Conservation (phyloP, 2,329 filamentous ascomycete species). For the Colletotrichum tofieldiae region DNA sequence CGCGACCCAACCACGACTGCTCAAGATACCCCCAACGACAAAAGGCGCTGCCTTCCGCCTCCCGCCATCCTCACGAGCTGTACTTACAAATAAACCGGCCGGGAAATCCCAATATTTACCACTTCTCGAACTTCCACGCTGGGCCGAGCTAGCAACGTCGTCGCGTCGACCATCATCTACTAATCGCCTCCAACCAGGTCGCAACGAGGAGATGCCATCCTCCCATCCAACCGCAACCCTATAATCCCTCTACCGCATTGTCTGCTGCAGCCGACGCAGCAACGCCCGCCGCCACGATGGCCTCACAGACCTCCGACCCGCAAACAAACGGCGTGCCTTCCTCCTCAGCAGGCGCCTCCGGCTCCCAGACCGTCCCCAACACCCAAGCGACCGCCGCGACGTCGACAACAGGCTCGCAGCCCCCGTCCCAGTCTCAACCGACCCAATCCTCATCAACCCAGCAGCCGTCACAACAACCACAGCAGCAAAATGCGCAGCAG, state of each 20-base stretch:
- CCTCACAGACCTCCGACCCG: conserved; percentile 55
- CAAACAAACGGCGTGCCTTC: conserved; percentile 69
- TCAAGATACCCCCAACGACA: conserved; percentile 21
- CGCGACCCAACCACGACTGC: conserved; percentile 15
- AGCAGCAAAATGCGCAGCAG: conserved; percentile 43
- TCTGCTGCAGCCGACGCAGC: background rate
- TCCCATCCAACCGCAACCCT: background rate
- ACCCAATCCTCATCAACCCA: conserved; percentile 39
- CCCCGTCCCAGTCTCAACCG: conserved; percentile 38
- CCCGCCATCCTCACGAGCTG: background rate
- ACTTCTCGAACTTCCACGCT: background rate
- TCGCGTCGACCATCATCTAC: conserved; percentile 8
- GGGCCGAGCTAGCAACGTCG: background rate
- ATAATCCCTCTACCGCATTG: background rate
- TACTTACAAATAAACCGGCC: background rate
- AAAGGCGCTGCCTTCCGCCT: background rate
- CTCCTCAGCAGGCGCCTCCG: conserved; percentile 57
- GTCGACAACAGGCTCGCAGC: conserved; percentile 43
- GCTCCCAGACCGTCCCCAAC: conserved; percentile 55
- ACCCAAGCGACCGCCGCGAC: conserved; percentile 54
- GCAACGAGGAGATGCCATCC: conserved; percentile 14
- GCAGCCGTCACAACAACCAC: conserved; percentile 45
- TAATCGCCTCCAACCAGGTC: background rate
- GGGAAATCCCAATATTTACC: no score
- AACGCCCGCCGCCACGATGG: conserved; percentile 24